Percentiles rank a stretch among this genome's conserved stretches.
These are phyloP conservation scores for Pochonia chlamydosporia DNA, from an alignment of 2,329 filamentous ascomycete genomes.

Conservation along the genomic window DNA sequence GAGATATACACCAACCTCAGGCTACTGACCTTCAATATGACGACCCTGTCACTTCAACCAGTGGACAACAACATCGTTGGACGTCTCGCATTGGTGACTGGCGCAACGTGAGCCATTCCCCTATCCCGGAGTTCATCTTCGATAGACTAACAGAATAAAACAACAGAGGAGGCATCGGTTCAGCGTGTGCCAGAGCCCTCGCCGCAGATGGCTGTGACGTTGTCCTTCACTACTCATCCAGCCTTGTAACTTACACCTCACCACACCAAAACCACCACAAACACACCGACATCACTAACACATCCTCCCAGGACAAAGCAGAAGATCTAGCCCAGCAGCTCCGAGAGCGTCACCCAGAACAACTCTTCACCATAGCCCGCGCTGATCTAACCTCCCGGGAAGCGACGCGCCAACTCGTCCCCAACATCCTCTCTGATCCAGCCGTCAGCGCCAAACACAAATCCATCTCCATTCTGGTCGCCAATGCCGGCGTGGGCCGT, in stretches of 20 bases:
- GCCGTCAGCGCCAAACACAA: constrained; percentile 16
- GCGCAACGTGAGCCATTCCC: constrained; percentile 20
- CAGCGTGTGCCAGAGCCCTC: constrained; percentile 23
- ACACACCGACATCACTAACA: no score
- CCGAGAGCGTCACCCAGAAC: constrained; percentile 14
- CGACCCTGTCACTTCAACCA: no score
- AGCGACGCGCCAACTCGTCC: constrained; percentile 17
- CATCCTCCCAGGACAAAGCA: constrained; percentile 21
- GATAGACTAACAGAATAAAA: neutral
- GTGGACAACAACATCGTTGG: no score
- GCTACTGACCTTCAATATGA: no score
- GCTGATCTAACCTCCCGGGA: constrained; percentile 23
- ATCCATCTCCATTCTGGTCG: constrained; percentile 25
- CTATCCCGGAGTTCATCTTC: neutral
- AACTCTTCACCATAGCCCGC: constrained; percentile 20
- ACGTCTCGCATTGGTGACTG: constrained; percentile 17
- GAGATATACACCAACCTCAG: no score
- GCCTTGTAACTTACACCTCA: constrained; percentile 19
- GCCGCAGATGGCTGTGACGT: constrained; percentile 30
- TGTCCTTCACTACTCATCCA: constrained; percentile 27
- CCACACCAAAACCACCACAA: no score
- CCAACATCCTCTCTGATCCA: constrained; percentile 12
- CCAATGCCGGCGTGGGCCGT: constrained; percentile 26
- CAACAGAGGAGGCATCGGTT: constrained; percentile 28
- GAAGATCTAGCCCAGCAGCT: constrained; percentile 22